phyloP scores from a whole-genome alignment of 129 eudicot species.

The Cynara cardunculus region DNA sequence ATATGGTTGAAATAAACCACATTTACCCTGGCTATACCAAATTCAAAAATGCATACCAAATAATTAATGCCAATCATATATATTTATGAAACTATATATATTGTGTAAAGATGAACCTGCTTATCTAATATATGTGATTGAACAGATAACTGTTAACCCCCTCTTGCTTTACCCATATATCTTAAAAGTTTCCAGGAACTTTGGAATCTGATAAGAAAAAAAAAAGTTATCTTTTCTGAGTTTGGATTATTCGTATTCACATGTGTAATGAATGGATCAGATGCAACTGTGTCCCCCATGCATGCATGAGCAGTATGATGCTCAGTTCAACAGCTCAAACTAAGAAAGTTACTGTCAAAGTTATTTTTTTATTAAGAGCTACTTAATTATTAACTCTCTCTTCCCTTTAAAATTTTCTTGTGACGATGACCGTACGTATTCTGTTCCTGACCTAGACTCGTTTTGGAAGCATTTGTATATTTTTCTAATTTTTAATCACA shows the following conservation, averaged over 20 bases:
- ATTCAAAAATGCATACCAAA: neutral
- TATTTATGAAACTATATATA: neutral
- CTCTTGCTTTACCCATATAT: slow-evolving; percentile 1
- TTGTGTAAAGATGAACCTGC: neutral
- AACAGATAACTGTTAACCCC: neutral
- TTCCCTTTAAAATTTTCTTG: slow-evolving; percentile 5
- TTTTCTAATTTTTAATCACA: slow-evolving; percentile 17
- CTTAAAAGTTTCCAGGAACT: slow-evolving; percentile 23
- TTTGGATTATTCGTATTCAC: slow-evolving; percentile 16
- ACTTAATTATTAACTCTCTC: neutral
- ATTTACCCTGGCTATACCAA: neutral
- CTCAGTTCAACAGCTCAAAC: neutral
- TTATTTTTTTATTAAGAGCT: neutral
- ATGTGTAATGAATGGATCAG: neutral
- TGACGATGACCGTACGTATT: slow-evolving; percentile 25
- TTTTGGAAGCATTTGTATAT: slow-evolving; percentile 27
- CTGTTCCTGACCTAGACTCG: slow-evolving; percentile 26
- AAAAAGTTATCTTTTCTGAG: slow-evolving; percentile 7
- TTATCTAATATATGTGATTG: neutral
- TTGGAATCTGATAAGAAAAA: slow-evolving; percentile 19
- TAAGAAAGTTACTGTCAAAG: neutral
- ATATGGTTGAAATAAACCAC: neutral
- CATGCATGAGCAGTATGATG: slow-evolving; percentile 28
- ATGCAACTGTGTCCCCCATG: slow-evolving; percentile 10
- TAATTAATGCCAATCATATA: neutral